Evolutionary conservation across 1,284 basidiomycete genomes (phyloP).

Genomic region (Chondrostereum purpureum): DNA sequence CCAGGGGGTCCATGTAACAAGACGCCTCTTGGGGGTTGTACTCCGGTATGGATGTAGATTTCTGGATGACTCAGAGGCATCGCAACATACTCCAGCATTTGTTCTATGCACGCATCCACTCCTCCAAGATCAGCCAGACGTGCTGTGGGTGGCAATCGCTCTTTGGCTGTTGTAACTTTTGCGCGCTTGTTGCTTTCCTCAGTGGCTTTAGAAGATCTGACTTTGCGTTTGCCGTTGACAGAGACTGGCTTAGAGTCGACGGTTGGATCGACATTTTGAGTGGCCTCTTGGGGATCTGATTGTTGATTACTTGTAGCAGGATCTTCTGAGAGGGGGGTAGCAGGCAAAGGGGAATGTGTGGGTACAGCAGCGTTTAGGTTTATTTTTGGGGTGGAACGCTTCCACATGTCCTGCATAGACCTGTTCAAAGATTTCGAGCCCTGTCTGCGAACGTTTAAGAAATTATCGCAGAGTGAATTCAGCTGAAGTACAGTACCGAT

Average conservation of each 20-base stretch:
- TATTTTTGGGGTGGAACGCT: constrained; percentile 53
- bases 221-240: constrained; percentile 48
- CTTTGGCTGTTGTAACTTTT: constrained; percentile 42
- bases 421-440: constrained; percentile 65
- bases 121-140: constrained; percentile 87
- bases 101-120: constrained; percentile 80
- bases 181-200: constrained; percentile 53
- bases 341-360: constrained; percentile 17
- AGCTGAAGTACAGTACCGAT: too few species aligned
- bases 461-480: constrained; percentile 2
- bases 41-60: constrained; percentile 89
- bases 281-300: constrained; percentile 4
- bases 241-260: constrained; percentile 13
- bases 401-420: constrained; percentile 73
- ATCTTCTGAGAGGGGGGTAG: constrained; percentile 22
- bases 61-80: constrained; percentile 95
- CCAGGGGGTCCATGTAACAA: constrained; percentile 94
- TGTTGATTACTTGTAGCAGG: constrained; percentile 7
- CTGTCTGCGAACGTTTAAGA: constrained; percentile 44
- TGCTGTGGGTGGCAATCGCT: constrained; percentile 60
- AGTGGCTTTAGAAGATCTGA: constrained; percentile 38
- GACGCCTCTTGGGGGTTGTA: constrained; percentile 91
- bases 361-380: constrained; percentile 61
- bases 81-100: constrained; percentile 91
- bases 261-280: constrained; percentile 4